phyloP scores from a whole-genome alignment of 2,329 filamentous ascomycete species.

The Bisporella sp. region DNA sequence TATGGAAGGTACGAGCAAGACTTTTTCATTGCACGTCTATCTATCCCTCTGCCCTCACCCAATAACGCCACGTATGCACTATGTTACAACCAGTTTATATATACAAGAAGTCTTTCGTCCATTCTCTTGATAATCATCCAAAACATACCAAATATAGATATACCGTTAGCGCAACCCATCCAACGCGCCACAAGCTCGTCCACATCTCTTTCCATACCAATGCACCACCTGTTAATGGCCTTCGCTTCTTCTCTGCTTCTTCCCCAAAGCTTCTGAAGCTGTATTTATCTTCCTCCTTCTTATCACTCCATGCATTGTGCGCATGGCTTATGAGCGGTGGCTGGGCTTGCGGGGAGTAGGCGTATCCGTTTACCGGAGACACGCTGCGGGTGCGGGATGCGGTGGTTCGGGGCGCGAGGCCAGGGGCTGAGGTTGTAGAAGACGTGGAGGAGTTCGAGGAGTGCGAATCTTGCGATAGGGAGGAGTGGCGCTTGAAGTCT shows the following conservation, averaged over 20 bases:
- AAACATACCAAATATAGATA: conserved; percentile 8
- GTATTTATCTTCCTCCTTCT: conserved; percentile 1
- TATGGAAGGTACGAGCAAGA: too few species aligned
- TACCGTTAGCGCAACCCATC: conserved; percentile 31
- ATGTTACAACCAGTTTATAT: too few species aligned
- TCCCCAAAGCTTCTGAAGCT: not conserved
- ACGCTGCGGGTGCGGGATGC: conserved; percentile 21
- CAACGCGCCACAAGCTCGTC: conserved; percentile 54
- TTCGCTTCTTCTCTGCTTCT: conserved; percentile 4
- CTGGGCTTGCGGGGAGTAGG: conserved; percentile 16
- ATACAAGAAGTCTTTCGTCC: too few species aligned
- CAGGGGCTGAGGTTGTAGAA: conserved; percentile 17
- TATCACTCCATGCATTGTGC: conserved; percentile 7
- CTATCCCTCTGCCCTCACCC: too few species aligned
- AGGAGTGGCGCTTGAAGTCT: conserved; percentile 13
- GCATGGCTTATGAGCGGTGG: conserved; percentile 11
- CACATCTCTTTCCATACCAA: conserved; percentile 53
- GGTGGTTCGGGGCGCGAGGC: conserved; percentile 20
- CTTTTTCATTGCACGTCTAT: too few species aligned
- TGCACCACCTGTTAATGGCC: conserved; percentile 33
- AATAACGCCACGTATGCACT: too few species aligned
- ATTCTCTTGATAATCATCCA: too few species aligned
- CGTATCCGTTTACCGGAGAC: conserved; percentile 24
- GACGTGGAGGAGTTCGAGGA: conserved; percentile 24
- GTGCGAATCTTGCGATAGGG: conserved; percentile 4